A percentile compares a stretch with the other conserved stretches of the same genome.
Evolutionary conservation across 768 basidiomycete species (phyloP).

Genomic region (Ramaria sp.): DNA sequence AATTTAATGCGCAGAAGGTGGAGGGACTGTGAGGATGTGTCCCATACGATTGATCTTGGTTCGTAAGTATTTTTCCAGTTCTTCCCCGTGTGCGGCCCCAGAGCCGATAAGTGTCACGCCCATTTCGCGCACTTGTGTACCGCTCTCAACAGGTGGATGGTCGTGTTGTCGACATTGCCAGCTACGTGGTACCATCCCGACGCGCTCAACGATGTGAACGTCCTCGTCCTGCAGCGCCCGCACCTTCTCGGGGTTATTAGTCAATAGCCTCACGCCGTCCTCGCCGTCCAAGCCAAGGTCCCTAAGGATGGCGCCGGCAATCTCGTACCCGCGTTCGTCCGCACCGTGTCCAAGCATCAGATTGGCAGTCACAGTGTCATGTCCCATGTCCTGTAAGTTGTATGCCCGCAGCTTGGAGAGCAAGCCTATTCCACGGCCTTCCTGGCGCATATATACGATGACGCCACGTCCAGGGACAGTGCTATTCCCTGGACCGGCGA

Average conservation of each 20-base stretch:
- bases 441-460: constrained; percentile 91
- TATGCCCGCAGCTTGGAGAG: constrained; percentile 95
- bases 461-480: constrained; percentile 79
- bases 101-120: constrained; percentile 80
- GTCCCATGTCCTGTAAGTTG: constrained; percentile 94
- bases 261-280: constrained; percentile 63
- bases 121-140: constrained; percentile 29
- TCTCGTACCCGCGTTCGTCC: constrained; percentile 87
- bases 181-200: constrained; percentile 88
- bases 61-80: constrained; percentile 88
- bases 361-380: constrained; percentile 98
- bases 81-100: constrained; percentile 64
- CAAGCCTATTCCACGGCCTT: constrained; percentile 94
- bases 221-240: constrained; percentile 79
- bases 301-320: constrained; percentile 81
- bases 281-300: constrained; percentile 71
- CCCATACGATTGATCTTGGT: constrained; percentile 98
- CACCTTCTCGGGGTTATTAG: constrained; percentile 98
- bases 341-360: constrained; percentile 89
- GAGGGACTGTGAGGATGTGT: constrained; percentile 58
- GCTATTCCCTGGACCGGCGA: constrained; percentile 24
- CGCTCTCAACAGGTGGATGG: constrained; percentile 15
- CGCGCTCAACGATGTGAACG: constrained; percentile 68
- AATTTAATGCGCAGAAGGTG: background rate
- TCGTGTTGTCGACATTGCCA: constrained; percentile 45